Evolutionary conservation across 2,329 filamentous ascomycete species (phyloP), one percentile per base, ranked within the genome.

Genomic region (Cladosporium sp.): DNA sequence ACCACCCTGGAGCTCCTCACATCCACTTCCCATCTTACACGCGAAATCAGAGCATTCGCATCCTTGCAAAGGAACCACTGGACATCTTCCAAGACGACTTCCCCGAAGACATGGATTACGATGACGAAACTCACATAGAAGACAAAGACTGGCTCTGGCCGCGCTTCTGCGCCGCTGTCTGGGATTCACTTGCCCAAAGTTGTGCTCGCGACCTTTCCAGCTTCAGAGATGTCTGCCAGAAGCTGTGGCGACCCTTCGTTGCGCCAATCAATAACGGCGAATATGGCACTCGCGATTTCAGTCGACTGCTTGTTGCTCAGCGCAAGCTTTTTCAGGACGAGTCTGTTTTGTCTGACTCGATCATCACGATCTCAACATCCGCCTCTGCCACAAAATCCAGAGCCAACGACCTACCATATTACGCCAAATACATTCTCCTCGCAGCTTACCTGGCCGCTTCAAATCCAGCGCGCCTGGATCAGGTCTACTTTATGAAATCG

Each of bases 161-260:
- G 16, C 88, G 92, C 53, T 98, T 96, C 80, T 87, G 89, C 67
- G 87, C 87, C 58, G 91, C 92, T 5, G 88, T 97, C 16, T 95
- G 96, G 83, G 95, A 99, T 75, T 88, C 93, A 0, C 83, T 98
- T 14, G 88, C 90, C 58, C 91, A 90, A 68, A 88, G 92, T 56
- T 92, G 92, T 3, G 90, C 90, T 0, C 88, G 93, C 58, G 93
- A 94, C 43, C 83, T 98, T 16, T 84, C 90, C 1, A 86, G 86
- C 13, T 93, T 97, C 70, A 84, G 82, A 3, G 85, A 86, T 39
- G 86, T 90, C 58, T 93, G 91, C 73, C 78, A 86, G 58, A 86
- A 88, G 51, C 84, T 98, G 23, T 99, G 95, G 95, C 88, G 89
- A 13, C 86, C 88, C 4, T 98, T 99, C 77, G 89, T 91, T 0